A percentile compares a stretch with the other conserved stretches of the same genome.
phyloP scores from a whole-genome alignment of 345 rosid genomes.

The Raphanus sativus region DNA sequence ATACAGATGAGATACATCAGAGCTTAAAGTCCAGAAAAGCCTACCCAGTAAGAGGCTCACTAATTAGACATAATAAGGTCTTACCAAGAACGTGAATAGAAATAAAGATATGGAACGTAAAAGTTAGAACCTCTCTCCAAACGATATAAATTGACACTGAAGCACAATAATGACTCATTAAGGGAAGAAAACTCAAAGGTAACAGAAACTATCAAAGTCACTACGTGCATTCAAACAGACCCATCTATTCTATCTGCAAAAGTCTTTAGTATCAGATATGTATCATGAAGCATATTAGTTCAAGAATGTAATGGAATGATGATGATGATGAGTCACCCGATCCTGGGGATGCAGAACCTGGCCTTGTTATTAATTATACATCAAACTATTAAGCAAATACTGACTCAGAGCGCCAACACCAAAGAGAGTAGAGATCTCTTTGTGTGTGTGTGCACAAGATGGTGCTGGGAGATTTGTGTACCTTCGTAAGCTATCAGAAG shows the following conservation, averaged over 20 bases:
- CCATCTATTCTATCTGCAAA: too few species aligned
- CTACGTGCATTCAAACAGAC: too few species aligned
- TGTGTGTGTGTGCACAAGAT: background rate
- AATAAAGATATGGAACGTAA: too few species aligned
- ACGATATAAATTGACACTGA: too few species aligned
- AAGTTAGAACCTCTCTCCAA: too few species aligned
- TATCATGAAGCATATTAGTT: too few species aligned
- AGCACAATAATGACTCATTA: too few species aligned
- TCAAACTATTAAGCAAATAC: constrained; percentile 13
- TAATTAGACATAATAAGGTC: background rate
- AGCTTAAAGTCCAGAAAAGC: background rate
- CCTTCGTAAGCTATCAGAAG: too few species aligned
- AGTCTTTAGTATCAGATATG: too few species aligned
- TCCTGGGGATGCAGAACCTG: constrained; percentile 46
- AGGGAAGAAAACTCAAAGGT: too few species aligned
- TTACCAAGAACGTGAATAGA: background rate
- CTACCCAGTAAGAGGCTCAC: background rate
- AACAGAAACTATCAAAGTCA: too few species aligned
- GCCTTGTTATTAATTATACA: constrained; percentile 41
- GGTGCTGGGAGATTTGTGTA: background rate
- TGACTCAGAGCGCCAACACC: constrained; percentile 3
- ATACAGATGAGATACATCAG: background rate
- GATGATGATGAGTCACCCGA: background rate
- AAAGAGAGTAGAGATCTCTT: background rate
- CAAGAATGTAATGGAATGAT: too few species aligned